Percentiles rank a stretch among this genome's conserved stretches.
These are phyloP conservation scores for Colletotrichum eleusines DNA, from an alignment of 2,329 filamentous ascomycete genomes.

Conservation along the genomic window DNA sequence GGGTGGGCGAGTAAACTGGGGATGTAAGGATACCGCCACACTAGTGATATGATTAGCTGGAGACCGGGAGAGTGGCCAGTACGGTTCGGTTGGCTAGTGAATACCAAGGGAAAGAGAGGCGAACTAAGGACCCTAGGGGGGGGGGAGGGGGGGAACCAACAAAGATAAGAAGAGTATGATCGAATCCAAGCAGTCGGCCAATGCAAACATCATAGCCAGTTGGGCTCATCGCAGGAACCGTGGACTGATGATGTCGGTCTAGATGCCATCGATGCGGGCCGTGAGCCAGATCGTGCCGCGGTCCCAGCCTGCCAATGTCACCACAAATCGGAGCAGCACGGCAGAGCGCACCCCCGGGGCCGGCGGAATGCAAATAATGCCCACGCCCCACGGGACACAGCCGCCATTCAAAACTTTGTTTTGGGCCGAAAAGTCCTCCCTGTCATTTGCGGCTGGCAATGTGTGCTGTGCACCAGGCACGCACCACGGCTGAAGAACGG, in stretches of 20 bases:
- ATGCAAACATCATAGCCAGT: constrained; percentile 19
- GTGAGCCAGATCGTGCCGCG: background rate
- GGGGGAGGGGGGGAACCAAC: background rate
- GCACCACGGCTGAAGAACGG: constrained; percentile 30
- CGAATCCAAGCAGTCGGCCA: background rate
- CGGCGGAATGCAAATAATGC: background rate
- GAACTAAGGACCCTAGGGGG: background rate
- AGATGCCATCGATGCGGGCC: constrained; percentile 22
- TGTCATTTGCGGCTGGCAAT: constrained; percentile 14
- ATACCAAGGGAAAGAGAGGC: constrained; percentile 32
- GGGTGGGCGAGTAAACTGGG: constrained; percentile 28
- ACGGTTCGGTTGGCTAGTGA: constrained; percentile 24
- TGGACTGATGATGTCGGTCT: constrained; percentile 23
- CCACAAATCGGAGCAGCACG: background rate
- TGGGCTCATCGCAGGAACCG: constrained; percentile 28
- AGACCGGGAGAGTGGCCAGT: background rate
- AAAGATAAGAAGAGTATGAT: constrained; percentile 12
- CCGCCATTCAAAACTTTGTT: constrained; percentile 29
- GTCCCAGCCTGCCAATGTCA: background rate
- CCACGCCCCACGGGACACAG: constrained; percentile 21
- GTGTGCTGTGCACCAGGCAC: background rate
- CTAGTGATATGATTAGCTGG: constrained; percentile 15
- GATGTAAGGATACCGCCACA: constrained; percentile 16
- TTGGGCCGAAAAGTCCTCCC: background rate
- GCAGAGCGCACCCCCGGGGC: background rate